Evolutionary conservation across 768 basidiomycete species (phyloP).

Genomic region (Hebeloma cylindrosporum): DNA sequence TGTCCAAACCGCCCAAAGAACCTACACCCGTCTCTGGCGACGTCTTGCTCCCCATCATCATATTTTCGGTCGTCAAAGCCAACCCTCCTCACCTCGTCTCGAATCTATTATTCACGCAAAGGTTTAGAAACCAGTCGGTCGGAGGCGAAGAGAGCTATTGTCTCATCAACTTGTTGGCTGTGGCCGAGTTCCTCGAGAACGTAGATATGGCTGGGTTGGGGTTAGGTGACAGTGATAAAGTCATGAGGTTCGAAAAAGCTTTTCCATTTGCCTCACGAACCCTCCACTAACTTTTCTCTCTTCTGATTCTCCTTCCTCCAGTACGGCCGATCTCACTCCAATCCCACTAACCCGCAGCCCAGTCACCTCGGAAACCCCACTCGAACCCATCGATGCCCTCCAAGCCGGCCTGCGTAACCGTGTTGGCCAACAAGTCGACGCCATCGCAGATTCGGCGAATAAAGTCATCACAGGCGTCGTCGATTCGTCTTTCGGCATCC

Average conservation of each 20-base stretch:
- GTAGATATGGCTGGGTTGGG: conserved; percentile 77
- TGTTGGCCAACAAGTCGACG: conserved; percentile 79
- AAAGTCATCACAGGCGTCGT: conserved; percentile 87
- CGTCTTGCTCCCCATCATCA: conserved; percentile 89
- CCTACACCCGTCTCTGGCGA: conserved; percentile 77
- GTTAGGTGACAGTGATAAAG: conserved; percentile 57
- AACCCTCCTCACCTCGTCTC: conserved; percentile 84
- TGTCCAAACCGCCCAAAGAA: conserved; percentile 20
- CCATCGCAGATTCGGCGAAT: conserved; percentile 79
- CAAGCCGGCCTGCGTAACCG: conserved; percentile 62
- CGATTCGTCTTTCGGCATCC: conserved; percentile 85
- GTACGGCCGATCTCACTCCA: conserved; percentile 78
- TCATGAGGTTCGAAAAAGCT: conserved; percentile 48
- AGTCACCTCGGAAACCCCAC: conserved; percentile 44
- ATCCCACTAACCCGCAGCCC: conserved; percentile 68
- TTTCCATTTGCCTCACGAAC: neutral
- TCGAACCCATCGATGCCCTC: conserved; percentile 44
- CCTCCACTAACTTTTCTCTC: neutral
- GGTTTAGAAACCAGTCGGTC: conserved; percentile 54
- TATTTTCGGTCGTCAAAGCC: conserved; percentile 89
- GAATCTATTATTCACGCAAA: conserved; percentile 63
- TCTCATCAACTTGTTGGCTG: conserved; percentile 91
- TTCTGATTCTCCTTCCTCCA: conserved; percentile 25
- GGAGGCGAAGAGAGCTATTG: conserved; percentile 92
- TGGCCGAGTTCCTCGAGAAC: conserved; percentile 93